Conservation (phyloP, 768 basidiomycete genomes). For the Suillus sp. region DNA sequence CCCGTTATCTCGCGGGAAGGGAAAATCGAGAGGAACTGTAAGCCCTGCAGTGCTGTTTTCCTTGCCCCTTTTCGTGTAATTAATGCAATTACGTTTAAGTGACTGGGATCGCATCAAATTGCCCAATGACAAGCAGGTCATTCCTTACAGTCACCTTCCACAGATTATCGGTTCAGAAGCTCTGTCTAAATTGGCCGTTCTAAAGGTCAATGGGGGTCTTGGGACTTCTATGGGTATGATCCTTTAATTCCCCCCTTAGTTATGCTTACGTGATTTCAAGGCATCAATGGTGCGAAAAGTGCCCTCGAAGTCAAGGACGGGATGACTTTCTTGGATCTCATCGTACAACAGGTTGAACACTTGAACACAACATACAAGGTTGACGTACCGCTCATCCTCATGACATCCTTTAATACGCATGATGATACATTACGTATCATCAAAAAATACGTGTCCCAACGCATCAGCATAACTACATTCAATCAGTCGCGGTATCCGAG, state of each 20-base stretch:
- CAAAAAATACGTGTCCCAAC: constrained; percentile 95
- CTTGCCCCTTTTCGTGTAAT: constrained; percentile 13
- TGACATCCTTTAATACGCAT: constrained; percentile 99
- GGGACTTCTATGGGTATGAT: constrained; percentile 83
- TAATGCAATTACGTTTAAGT: constrained; percentile 40
- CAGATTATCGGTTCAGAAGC: constrained; percentile 57
- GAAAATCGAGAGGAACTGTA: constrained; percentile 88
- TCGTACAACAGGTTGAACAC: constrained; percentile 94
- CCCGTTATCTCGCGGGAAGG: constrained; percentile 87
- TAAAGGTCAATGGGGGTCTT: constrained; percentile 94
- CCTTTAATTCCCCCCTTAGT: background rate
- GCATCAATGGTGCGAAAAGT: constrained; percentile 86
- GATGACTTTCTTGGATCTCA: constrained; percentile 96
- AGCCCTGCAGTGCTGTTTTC: constrained; percentile 30
- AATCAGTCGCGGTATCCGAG: constrained; percentile 95
- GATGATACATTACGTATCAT: constrained; percentile 96
- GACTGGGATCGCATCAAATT: constrained; percentile 91
- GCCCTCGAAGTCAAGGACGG: constrained; percentile 96
- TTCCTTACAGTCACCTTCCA: constrained; percentile 77
- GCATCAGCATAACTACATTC: constrained; percentile 89
- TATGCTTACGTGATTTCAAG: constrained; percentile 35
- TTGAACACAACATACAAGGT: constrained; percentile 82
- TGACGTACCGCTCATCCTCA: constrained; percentile 95
- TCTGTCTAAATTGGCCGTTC: constrained; percentile 91
- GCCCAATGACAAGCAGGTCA: constrained; percentile 82